These are phyloP conservation scores for Aspergillus oerlinghausenensis DNA, from an alignment of 2,329 filamentous ascomycete genomes.

Conservation along the genomic window DNA sequence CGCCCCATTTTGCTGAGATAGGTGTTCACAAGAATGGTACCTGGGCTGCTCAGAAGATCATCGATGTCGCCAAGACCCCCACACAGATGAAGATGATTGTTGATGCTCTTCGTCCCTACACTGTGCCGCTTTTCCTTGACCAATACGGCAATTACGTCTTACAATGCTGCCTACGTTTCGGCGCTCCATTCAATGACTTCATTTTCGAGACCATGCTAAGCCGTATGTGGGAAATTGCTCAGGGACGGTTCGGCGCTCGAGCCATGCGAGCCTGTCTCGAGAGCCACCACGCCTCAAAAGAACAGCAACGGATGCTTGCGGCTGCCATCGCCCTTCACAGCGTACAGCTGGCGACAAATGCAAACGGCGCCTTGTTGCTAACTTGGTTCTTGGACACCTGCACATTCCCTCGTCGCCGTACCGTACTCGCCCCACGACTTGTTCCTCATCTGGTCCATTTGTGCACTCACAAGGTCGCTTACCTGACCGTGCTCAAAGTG, in stretches of 20 bases:
- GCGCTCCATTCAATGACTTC: constrained; percentile 83
- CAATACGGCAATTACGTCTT: constrained; percentile 99
- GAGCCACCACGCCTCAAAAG: constrained; percentile 89
- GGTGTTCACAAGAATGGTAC: constrained; percentile 99
- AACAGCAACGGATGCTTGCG: constrained; percentile 91
- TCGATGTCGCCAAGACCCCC: constrained; percentile 85
- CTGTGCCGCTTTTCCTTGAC: constrained; percentile 86
- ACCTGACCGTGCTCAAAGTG: constrained; percentile 93
- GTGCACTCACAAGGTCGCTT: constrained; percentile 97
- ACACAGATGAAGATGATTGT: constrained; percentile 80
- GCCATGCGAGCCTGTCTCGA: constrained; percentile 97
- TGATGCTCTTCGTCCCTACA: constrained; percentile 77
- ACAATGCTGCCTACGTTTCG: constrained; percentile 92
- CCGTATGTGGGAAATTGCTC: constrained; percentile 86
- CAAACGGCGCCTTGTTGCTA: constrained; percentile 86
- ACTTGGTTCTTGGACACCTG: constrained; percentile 99
- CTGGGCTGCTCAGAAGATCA: constrained; percentile 99
- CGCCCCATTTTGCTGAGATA: constrained; percentile 90
- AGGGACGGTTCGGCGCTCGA: constrained; percentile 88
- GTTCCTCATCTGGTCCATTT: constrained; percentile 91
- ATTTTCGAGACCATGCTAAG: constrained; percentile 97
- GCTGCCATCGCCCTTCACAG: constrained; percentile 94
- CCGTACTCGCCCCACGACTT: constrained; percentile 83
- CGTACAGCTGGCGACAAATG: constrained; percentile 91
- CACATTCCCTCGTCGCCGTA: constrained; percentile 86